Base-by-base conservation (phyloP, 1,284 basidiomycete genomes). In the Ustilago sp. region DNA sequence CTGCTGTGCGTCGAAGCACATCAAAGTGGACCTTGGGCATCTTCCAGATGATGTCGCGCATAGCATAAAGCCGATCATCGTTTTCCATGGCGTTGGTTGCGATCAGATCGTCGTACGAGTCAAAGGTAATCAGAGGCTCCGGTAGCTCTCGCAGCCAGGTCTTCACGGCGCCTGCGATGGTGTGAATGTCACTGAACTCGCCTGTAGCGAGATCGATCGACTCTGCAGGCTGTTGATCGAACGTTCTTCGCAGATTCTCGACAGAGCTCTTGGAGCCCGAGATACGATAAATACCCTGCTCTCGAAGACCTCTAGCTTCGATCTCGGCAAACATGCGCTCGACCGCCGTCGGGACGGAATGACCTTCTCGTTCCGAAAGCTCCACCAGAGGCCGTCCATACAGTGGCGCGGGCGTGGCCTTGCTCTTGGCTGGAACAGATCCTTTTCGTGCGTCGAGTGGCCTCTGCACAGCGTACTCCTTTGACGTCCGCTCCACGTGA, bases 241-340 rank as follows among this genome's bases (percentile, higher is more conserved):
- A 80, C 2, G 79, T 70, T 4, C 74, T 47, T 32, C 81, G 75
- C 48, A 86, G 76, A 23, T 55, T 74, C 43, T 83, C 79, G 19
- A 86, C 79, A 9, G 80, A 69, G 35, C 69, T 79, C 70, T 83
- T 84, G 12, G 82, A 77, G 8, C 84, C 84, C 19, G 83, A 83
- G 62, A 86, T 82, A 23, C 84, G 83, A 63, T 86, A 86, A 63
- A 86, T 85, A 19, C 84, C 84, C 60, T 83, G 80, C 68, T 86
- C 84, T 36, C 74, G 62, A 32, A 86, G 60, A n/a, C 84, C 84
- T 57, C 84, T 74, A 1, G 79, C 62, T 59, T 86, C 84, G 48
- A 86, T 74, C 60, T 85, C 83, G n/a, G 79, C 73, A 55, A 86
- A 74, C 77, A 86, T 80, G 17, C 82, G 59, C 63, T 84, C 82